phyloP scores from a whole-genome alignment of 768 basidiomycete species.

The Tricholoma matsutake region DNA sequence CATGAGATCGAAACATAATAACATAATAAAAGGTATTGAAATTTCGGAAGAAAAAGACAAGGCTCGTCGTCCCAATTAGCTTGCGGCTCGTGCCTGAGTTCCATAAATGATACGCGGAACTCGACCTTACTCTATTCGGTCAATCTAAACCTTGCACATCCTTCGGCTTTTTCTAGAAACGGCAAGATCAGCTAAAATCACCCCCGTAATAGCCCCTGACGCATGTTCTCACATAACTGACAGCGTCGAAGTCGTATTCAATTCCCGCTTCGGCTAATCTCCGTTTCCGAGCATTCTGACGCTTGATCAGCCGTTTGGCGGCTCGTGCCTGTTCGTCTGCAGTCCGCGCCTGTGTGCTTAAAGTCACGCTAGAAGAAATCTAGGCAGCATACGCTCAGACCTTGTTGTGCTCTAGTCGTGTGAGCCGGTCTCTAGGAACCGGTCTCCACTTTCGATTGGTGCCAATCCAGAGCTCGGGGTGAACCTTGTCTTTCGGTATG shows the following conservation, averaged over 20 bases:
- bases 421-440: slow-evolving; percentile 71
- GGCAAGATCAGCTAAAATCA: neutral
- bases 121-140: neutral
- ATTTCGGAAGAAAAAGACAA: too few species aligned
- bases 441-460: slow-evolving; percentile 88
- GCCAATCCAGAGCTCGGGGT: slow-evolving; percentile 95
- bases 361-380: neutral
- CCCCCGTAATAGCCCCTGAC: neutral
- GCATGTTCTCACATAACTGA: slow-evolving; percentile 71
- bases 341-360: slow-evolving; percentile 58
- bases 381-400: slow-evolving; percentile 35
- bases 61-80: too few species aligned
- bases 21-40: too few species aligned
- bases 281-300: slow-evolving; percentile 73
- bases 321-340: slow-evolving; percentile 64
- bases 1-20: too few species aligned
- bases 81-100: neutral
- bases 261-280: slow-evolving; percentile 83
- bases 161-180: slow-evolving; percentile 27
- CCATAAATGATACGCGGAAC: neutral
- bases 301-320: slow-evolving; percentile 65
- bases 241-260: slow-evolving; percentile 79
- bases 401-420: slow-evolving; percentile 78
- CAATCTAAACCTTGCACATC: slow-evolving; percentile 14
- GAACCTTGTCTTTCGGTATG: slow-evolving; percentile 85